Percentiles rank a stretch among this genome's conserved stretches.
Conservation (phyloP, 1,284 basidiomycete genomes). For the Sanghuangporus sanghuang region DNA sequence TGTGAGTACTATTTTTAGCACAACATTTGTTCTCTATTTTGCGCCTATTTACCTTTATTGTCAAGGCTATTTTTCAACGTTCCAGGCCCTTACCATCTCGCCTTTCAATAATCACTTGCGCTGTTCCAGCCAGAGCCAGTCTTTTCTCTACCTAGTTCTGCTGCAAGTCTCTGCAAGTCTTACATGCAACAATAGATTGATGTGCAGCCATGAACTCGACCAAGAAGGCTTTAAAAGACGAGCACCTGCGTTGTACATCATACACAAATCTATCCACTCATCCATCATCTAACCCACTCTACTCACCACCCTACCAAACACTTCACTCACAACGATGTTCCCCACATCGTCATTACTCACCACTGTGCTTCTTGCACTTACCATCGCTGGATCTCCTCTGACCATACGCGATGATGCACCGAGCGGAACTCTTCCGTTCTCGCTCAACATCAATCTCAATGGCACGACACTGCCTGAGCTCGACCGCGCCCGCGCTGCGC, state of each 20-base stretch:
- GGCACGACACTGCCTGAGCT: slow-evolving; percentile 13
- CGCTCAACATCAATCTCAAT: slow-evolving; percentile 3
- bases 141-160: no score
- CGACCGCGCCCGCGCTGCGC: slow-evolving; percentile 15
- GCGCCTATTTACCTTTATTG: not conserved
- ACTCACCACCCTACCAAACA: not conserved
- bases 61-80: not conserved
- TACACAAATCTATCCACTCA: not conserved
- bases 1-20: slow-evolving; percentile 3
- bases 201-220: no score
- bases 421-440: slow-evolving; percentile 3
- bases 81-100: not conserved
- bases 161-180: no score
- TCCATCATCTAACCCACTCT: not conserved
- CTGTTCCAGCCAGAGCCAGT: not conserved
- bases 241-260: no score
- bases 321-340: not conserved
- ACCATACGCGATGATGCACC: not conserved
- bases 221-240: no score
- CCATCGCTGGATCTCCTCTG: slow-evolving; percentile 2
- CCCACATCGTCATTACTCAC: slow-evolving; percentile 2
- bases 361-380: slow-evolving; percentile 5
- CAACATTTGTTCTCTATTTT: not conserved
- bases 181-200: no score
- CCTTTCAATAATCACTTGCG: not conserved